A percentile compares a stretch with the other conserved stretches of the same genome.
Evolutionary conservation across 371 early-diverging fungal species (phyloP).

Genomic region (Globomyces sp.): DNA sequence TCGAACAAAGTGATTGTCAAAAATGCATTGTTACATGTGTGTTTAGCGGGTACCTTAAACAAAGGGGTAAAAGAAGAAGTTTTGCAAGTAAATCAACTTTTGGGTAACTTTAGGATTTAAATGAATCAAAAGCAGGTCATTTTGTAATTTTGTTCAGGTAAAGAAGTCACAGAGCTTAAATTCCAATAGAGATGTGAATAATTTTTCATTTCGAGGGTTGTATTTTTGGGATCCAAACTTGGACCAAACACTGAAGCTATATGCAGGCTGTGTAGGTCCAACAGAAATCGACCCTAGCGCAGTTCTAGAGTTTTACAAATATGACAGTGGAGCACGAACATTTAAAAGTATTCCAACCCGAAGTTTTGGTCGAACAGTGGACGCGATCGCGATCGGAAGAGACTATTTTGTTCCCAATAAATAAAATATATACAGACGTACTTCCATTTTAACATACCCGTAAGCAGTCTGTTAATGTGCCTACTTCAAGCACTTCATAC

Average conservation of each 20-base stretch:
- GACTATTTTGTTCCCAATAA: neutral
- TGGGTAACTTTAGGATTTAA: constrained; percentile 32
- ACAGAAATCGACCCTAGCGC: constrained; percentile 26
- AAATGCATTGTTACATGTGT: constrained; percentile 50
- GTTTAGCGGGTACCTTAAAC: constrained; percentile 48
- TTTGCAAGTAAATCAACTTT: constrained; percentile 35
- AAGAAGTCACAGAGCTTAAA: no score
- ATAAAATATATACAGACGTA: no score
- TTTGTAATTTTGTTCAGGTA: constrained; percentile 44
- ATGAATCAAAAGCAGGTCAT: constrained; percentile 30
- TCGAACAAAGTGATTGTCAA: constrained; percentile 33
- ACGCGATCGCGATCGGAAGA: constrained; percentile 33
- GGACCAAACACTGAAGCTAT: constrained; percentile 31
- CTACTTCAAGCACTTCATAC: no score
- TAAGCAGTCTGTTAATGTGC: no score
- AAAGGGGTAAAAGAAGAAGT: constrained; percentile 41
- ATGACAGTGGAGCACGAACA: constrained; percentile 42
- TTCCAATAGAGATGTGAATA: constrained; percentile 30
- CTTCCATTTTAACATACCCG: no score
- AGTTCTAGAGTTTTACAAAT: constrained; percentile 49
- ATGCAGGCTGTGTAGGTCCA: constrained; percentile 34
- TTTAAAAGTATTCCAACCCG: constrained; percentile 38
- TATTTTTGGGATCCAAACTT: constrained; percentile 41
- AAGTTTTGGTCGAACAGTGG: constrained; percentile 38
- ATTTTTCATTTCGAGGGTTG: constrained; percentile 47